A percentile compares a stretch with the other conserved stretches of the same genome.
Evolutionary conservation across 331 rosid species (phyloP).

Genomic region (Saraca asoca): DNA sequence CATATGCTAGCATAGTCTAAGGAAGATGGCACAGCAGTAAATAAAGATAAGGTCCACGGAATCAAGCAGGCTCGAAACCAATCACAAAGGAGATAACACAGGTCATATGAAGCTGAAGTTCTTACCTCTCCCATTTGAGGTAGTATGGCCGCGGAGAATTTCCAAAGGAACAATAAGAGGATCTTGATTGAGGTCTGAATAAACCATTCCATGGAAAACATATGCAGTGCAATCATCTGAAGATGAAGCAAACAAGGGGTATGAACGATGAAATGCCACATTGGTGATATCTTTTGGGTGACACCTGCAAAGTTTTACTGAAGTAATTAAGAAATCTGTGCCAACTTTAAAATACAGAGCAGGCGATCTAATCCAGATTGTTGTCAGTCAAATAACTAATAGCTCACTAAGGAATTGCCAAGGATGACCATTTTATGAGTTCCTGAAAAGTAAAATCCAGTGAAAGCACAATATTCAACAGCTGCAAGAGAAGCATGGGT

Average conservation of each 20-base stretch:
- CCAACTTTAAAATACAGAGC: conserved; percentile 15
- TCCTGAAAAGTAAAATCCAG: no score
- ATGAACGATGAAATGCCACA: conserved; percentile 76
- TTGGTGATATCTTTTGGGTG: conserved; percentile 85
- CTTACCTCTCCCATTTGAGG: conserved; percentile 78
- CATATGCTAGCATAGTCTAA: conserved; percentile 4
- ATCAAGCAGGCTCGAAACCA: background rate
- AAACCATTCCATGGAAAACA: conserved; percentile 91
- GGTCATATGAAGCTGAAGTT: background rate
- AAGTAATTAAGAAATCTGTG: conserved; percentile 27
- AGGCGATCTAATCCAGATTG: background rate
- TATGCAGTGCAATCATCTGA: conserved; percentile 88
- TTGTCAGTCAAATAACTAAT: conserved; percentile 19
- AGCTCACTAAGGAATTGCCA: background rate
- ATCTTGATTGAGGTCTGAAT: conserved; percentile 87
- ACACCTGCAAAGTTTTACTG: conserved; percentile 59
- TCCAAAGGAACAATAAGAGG: conserved; percentile 82
- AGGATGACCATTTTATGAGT: background rate
- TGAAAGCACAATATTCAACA: no score
- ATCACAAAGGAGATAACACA: conserved; percentile 22
- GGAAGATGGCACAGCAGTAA: background rate
- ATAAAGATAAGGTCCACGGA: background rate
- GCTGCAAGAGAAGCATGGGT: background rate
- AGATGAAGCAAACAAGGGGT: conserved; percentile 86
- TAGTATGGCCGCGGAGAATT: conserved; percentile 78